Evolutionary conservation across 345 rosid genomes (phyloP).

Genomic region (Clausena lansium): DNA sequence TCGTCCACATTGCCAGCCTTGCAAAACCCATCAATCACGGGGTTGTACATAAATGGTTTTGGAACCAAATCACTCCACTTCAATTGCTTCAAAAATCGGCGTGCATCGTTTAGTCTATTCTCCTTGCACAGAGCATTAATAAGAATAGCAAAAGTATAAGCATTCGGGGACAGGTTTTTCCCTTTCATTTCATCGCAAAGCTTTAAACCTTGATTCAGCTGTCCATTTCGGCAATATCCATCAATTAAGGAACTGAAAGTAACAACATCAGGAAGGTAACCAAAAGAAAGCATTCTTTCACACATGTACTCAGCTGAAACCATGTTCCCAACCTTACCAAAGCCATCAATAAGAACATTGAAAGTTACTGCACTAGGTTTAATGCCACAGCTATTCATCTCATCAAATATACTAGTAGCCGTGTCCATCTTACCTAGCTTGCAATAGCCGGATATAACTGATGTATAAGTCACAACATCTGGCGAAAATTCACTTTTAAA

Average conservation of each 20-base stretch:
- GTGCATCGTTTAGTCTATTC: constrained; percentile 71
- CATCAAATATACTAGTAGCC: constrained; percentile 54
- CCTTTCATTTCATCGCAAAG: constrained; percentile 63
- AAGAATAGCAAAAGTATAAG: constrained; percentile 63
- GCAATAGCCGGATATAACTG: constrained; percentile 72
- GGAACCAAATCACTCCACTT: constrained; percentile 41
- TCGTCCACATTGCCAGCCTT: constrained; percentile 88
- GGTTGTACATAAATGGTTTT: constrained; percentile 80
- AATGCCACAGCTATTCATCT: constrained; percentile 54
- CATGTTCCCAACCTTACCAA: constrained; percentile 64
- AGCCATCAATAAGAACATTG: constrained; percentile 81
- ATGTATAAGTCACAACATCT: constrained; percentile 68
- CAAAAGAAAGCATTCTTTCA: constrained; percentile 49
- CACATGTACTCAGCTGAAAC: constrained; percentile 42
- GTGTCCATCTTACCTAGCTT: constrained; percentile 63
- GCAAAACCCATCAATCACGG: constrained; percentile 89
- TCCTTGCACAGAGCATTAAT: constrained; percentile 74
- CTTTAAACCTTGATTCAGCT: constrained; percentile 56
- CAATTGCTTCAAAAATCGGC: constrained; percentile 58
- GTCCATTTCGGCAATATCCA: constrained; percentile 80
- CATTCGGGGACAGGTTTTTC: constrained; percentile 58
- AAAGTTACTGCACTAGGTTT: constrained; percentile 63
- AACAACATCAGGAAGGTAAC: constrained; percentile 65
- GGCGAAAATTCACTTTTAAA: constrained; percentile 38
- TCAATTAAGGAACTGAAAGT: constrained; percentile 82